Conservation (phyloP, 306 rosid species). For the Vicia sativa region DNA sequence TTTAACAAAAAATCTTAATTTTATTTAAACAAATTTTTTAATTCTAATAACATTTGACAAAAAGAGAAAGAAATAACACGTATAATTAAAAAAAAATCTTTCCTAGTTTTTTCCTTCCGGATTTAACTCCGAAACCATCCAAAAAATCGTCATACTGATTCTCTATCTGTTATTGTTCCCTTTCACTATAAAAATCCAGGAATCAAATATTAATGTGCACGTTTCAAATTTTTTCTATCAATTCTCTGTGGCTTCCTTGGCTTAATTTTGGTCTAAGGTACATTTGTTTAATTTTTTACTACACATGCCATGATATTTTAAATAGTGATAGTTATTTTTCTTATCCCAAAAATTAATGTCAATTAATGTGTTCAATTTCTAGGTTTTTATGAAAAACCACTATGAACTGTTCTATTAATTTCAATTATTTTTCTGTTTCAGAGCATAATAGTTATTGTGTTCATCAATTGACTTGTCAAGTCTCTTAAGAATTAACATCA, state of each 20-base stretch:
- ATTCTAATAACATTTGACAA: no score
- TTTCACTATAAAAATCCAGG: background rate
- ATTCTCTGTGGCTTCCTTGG: background rate
- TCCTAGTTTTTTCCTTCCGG: no score
- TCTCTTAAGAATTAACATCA: conserved; percentile 27
- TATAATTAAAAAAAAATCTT: no score
- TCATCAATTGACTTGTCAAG: background rate
- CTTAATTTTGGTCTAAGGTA: background rate
- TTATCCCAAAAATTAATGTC: background rate
- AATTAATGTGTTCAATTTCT: background rate
- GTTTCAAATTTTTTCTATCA: background rate
- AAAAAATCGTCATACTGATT: no score
- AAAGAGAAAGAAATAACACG: no score
- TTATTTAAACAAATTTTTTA: no score
- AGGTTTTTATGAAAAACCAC: conserved; percentile 1
- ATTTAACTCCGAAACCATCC: no score
- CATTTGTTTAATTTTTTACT: background rate
- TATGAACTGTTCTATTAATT: conserved; percentile 5
- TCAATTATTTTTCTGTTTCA: conserved; percentile 17
- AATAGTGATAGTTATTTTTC: no score
- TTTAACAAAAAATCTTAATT: no score
- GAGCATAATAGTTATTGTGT: conserved; percentile 27
- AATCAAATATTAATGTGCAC: background rate
- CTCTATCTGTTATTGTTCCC: background rate
- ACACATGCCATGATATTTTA: background rate